Base-by-base conservation (phyloP, 352 stramenopile genomes). In the Globisporangium parvum region DNA sequence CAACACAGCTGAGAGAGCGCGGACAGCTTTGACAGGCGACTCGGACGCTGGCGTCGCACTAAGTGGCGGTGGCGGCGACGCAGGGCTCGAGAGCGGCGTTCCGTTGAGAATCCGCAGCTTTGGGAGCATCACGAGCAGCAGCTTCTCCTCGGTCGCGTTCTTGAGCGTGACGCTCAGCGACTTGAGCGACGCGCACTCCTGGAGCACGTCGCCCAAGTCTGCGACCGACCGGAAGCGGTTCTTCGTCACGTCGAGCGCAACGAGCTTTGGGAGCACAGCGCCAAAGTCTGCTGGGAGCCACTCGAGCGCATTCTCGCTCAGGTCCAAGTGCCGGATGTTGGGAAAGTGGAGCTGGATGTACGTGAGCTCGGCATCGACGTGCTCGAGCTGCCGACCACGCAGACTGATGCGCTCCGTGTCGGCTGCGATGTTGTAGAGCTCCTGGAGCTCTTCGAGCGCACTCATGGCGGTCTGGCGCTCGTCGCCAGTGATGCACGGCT, bases 91-190 rank as follows among this genome's bases (percentile, higher is more conserved):
- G 4, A 69, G 46, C 11, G 77, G 69, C 4, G 57, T 75, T 0
- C 70, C 80, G 42, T 91, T 91, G 15, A 91, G 63, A 54, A 87
- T 82, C 0, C 70, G 66, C 10, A 91, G 63, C 55, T 60, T 60
- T 0, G 80, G 77, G 5, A 91, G 65, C 70, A 85, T 81, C 39
- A 71, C 62, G 8, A 74, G 62, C 10, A 91, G 46, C 18, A 87
- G 50, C 24, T 74, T 70, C 45, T 91, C 77, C 11, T 85, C 68
- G 6, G 69, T 66, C 31, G 68, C 51, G 31, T 57, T 79, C 24
- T 57, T 69, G 11, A 91, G 60, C 14, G 74, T 71, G 44, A 88
- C 51, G 50, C 71, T 80, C 20, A 91, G 66, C 37, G 74, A 87
- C 41, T 86, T 86, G 23, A 91, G 57, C 2, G 66, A 73, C n/a